phyloP scores from a whole-genome alignment of 169 alveolate species.

The Plasmodium knowlesi region DNA sequence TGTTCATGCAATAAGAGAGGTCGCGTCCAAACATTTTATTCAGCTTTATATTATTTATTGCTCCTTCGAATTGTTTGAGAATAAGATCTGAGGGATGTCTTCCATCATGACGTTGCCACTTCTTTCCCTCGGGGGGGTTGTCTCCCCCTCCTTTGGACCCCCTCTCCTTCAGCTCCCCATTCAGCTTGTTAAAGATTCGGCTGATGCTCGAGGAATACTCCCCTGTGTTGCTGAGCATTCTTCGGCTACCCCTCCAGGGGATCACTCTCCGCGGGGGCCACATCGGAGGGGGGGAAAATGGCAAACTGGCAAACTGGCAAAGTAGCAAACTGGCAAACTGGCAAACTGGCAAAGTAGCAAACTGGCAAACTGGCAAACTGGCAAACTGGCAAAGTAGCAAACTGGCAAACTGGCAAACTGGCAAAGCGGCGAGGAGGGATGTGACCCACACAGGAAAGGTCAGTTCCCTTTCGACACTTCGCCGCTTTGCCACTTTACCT shows the following conservation, averaged over 20 bases:
- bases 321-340: background rate
- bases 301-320: background rate
- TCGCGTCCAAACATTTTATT: constrained; percentile 65
- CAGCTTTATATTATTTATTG: constrained; percentile 2
- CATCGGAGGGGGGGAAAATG: background rate
- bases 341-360: background rate
- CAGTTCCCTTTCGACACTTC: background rate
- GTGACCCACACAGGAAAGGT: background rate
- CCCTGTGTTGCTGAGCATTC: background rate
- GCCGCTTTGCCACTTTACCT: background rate
- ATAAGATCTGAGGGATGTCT: background rate
- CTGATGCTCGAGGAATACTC: constrained; percentile 62
- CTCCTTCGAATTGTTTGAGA: constrained; percentile 21
- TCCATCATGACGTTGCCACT: background rate
- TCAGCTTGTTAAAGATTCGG: constrained; percentile 11
- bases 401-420: background rate
- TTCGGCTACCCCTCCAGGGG: background rate
- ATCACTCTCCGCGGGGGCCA: background rate
- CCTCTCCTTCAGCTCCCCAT: background rate
- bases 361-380: background rate
- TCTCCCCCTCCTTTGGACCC: background rate
- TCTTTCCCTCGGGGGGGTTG: background rate
- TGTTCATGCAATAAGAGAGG: constrained; percentile 65
- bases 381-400: background rate
- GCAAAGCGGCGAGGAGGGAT: background rate